Evolutionary conservation across 106 monocot genomes (phyloP), one percentile per base, ranked within the genome.

Genomic region (Chionographis japonica): DNA sequence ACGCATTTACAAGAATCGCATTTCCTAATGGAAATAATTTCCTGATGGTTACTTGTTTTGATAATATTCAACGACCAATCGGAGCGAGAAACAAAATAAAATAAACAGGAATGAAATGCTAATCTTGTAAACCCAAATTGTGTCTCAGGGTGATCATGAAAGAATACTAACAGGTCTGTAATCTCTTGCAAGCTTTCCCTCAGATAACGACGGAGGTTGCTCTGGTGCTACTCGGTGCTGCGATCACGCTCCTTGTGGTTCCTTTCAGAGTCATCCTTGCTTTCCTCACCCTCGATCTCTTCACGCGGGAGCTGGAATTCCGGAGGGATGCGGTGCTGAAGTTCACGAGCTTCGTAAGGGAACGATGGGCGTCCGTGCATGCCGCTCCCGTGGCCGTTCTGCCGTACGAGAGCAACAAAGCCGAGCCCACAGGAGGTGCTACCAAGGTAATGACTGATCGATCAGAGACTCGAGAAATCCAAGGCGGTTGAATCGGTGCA

Each of bases 241-340:
- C 91, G 7, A 54, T 52, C 15, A 50, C 68, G 68, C 89, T 97
- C 40, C 71, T 92, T 42, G 52, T 89, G 12, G 64, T 97, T 63
- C 91, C 95, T 59, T 92, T 92, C 80, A 91, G 73, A 68, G 92
- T 86, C 42, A 50, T 89, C 27, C 72, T 83, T 56, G 75, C 91
- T 16, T 56, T 89, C 64, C 16, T 84, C 56, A 63, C 88, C n/a
- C 56, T 91, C 15, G 95, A 97, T 79, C 68, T 89, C 37, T 97
- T 97, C 63, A 97, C 95, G 3, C 60, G 95, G 46, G 86, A 97
- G 51, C 65, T 97, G 35, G 89, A 92, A 40, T 97, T 97, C 62
- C 86, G 91, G 37, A 81, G 72, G 40, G 89, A 97, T 27, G 86
- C 77, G 92, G 83, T 84, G 8, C 62, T 72, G 54, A 81, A 77